Percentiles rank a stretch among this genome's conserved stretches.
Evolutionary conservation across 139 green algal species (phyloP).

Genomic region (Closterium sp.): DNA sequence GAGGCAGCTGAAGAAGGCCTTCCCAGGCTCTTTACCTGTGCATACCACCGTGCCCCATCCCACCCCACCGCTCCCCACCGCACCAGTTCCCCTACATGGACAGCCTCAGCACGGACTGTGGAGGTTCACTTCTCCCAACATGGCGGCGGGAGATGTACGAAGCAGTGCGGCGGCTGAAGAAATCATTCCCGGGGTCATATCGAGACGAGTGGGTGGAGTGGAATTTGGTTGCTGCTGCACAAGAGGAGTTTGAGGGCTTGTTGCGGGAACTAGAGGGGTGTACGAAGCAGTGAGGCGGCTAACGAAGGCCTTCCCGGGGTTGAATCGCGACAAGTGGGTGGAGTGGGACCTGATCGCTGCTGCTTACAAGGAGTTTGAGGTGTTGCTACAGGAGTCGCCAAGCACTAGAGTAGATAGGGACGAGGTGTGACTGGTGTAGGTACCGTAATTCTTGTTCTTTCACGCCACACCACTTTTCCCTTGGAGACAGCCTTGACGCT

Average conservation of each 20-base stretch:
- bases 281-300: too few species aligned
- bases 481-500: too few species aligned
- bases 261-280: background rate
- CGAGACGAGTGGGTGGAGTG: conserved; percentile 26
- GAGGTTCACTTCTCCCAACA: background rate
- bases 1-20: background rate
- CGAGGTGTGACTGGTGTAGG: too few species aligned
- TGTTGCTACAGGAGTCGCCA: too few species aligned
- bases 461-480: too few species aligned
- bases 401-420: too few species aligned
- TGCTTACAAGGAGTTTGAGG: too few species aligned
- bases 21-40: background rate
- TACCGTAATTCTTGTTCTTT: too few species aligned
- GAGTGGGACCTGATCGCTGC: too few species aligned
- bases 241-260: background rate
- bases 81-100: conserved; percentile 36
- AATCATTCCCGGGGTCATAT: background rate
- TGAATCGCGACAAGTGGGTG: too few species aligned
- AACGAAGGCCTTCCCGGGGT: too few species aligned
- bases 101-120: background rate
- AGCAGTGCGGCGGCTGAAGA: background rate
- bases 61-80: background rate
- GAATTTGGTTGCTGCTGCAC: background rate
- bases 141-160: conserved; percentile 34
- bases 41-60: too few species aligned